phyloP scores from a whole-genome alignment of 176 grass and related monocot genomes.

The Chloris gayana region DNA sequence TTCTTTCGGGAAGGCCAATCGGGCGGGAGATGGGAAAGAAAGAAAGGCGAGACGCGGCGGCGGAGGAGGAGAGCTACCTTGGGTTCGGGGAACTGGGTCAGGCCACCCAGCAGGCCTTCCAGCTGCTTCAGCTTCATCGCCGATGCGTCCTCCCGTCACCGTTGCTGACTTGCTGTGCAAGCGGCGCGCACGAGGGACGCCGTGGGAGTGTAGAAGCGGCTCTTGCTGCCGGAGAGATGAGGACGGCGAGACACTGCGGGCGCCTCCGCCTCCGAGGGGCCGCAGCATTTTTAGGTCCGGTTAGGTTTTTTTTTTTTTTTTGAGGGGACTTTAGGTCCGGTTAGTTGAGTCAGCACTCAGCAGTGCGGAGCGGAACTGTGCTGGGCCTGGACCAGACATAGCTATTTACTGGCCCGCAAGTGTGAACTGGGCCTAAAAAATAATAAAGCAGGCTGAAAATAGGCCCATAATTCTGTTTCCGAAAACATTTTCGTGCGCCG shows the following conservation, averaged over 20 bases:
- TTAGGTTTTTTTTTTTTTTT: no score
- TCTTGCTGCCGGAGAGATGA: constrained; percentile 31
- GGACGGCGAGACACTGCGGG: constrained; percentile 10
- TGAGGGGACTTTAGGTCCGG: no score
- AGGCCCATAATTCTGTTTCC: background rate
- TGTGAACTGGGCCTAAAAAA: no score
- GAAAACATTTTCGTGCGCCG: background rate
- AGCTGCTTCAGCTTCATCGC: constrained; percentile 97
- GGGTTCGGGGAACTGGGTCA: constrained; percentile 80
- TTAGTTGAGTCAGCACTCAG: background rate
- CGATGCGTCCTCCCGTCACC: background rate
- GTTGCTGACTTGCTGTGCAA: background rate
- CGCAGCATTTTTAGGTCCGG: background rate
- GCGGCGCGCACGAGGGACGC: constrained; percentile 11
- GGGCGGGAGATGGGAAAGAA: background rate
- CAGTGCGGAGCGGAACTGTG: background rate
- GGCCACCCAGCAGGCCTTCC: constrained; percentile 79
- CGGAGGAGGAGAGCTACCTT: constrained; percentile 48
- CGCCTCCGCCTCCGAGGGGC: constrained; percentile 12
- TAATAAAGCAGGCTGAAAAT: background rate
- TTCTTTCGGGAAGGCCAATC: background rate
- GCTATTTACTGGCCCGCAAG: background rate
- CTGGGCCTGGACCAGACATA: background rate
- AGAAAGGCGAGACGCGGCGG: constrained; percentile 1
- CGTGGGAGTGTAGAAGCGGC: constrained; percentile 8